A percentile compares a stretch with the other conserved stretches of the same genome.
Conservation (phyloP, 139 green algal genomes). For the Coelastrella sp. region DNA sequence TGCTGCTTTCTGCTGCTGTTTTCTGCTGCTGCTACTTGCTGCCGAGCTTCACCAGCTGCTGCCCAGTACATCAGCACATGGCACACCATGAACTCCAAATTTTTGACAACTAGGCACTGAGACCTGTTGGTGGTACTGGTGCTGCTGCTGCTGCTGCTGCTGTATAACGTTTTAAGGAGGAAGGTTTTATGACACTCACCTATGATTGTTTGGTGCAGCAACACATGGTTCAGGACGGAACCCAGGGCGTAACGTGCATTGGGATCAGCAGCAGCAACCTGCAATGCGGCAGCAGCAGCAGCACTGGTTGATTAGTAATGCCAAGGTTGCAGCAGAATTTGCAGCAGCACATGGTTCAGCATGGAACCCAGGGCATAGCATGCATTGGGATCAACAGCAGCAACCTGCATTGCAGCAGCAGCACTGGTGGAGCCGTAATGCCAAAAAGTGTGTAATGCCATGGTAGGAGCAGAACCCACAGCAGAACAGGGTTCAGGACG, state of each 20-base stretch:
- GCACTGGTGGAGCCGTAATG: background rate
- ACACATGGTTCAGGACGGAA: slow-evolving; percentile 56
- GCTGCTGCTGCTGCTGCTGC: no score
- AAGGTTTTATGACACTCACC: no score
- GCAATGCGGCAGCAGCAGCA: slow-evolving; percentile 3
- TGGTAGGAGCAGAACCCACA: background rate
- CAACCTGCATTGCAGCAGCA: slow-evolving; percentile 29
- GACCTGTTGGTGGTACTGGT: no score
- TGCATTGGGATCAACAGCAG: slow-evolving; percentile 42
- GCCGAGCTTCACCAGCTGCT: no score
- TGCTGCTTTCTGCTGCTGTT: background rate
- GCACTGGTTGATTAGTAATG: background rate
- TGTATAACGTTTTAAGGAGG: no score
- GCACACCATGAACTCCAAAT: no score
- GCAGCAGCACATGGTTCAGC: slow-evolving; percentile 52
- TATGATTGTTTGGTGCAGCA: slow-evolving; percentile 60
- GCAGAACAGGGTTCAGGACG: slow-evolving; percentile 54
- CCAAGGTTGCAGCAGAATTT: background rate
- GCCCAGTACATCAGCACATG: no score
- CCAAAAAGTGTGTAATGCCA: background rate
- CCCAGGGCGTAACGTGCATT: slow-evolving; percentile 53
- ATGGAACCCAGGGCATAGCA: slow-evolving; percentile 54
- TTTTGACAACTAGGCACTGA: no score
- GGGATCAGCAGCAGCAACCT: slow-evolving; percentile 48
- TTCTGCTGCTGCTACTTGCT: no score